phyloP scores from a whole-genome alignment of 805 yeast genomes.

The Candida railenensis region DNA sequence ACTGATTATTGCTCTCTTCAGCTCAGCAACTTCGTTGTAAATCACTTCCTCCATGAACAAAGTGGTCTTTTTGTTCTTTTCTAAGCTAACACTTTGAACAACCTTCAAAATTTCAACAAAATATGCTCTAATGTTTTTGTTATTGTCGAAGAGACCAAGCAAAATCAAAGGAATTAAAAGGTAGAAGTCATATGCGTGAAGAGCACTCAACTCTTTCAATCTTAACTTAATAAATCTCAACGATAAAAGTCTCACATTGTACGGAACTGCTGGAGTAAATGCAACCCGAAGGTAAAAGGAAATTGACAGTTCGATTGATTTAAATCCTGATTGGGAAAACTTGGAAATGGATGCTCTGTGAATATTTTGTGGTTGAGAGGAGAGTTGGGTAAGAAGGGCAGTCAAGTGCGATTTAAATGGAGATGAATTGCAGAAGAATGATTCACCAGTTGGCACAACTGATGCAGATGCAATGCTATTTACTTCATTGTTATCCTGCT shows the following conservation, averaged over 20 bases:
- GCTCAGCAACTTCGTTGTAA: slow-evolving; percentile 51
- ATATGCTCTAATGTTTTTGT: slow-evolving; percentile 47
- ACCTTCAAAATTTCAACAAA: slow-evolving; percentile 31
- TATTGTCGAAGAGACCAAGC: slow-evolving; percentile 52
- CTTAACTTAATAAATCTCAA: slow-evolving; percentile 39
- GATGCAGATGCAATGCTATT: not conserved
- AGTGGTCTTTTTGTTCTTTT: slow-evolving; percentile 27
- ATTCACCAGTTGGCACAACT: not conserved
- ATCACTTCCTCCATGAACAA: slow-evolving; percentile 53
- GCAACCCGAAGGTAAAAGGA: slow-evolving; percentile 61
- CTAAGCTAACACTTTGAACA: slow-evolving; percentile 36
- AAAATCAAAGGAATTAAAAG: slow-evolving; percentile 59
- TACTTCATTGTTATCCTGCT: slow-evolving; percentile 6
- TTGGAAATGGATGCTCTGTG: slow-evolving; percentile 12
- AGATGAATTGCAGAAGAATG: not conserved
- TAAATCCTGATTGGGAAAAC: slow-evolving; percentile 26
- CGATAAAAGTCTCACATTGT: slow-evolving; percentile 52
- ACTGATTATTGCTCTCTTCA: slow-evolving; percentile 53
- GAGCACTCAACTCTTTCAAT: slow-evolving; percentile 26
- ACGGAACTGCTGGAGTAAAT: slow-evolving; percentile 58
- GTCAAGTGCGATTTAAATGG: not conserved
- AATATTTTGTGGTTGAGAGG: slow-evolving; percentile 6
- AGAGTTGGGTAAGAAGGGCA: not conserved
- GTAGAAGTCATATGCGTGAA: slow-evolving; percentile 38
- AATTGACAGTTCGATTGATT: slow-evolving; percentile 42